Evolutionary conservation across 805 yeast species (phyloP).

Genomic region (Pichia insulana): DNA sequence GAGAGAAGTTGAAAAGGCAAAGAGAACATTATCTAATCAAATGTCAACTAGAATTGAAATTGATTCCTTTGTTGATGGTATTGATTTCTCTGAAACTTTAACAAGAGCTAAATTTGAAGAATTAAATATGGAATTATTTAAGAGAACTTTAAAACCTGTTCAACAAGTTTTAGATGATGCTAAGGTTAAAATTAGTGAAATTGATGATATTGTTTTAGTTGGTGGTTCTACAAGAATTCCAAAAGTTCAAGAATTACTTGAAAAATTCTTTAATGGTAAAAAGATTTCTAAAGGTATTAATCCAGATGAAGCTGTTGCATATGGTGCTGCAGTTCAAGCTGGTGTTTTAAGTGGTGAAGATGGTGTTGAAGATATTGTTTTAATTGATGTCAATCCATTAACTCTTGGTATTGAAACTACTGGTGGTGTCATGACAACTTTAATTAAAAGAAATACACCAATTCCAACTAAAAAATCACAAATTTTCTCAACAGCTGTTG

Average conservation of each 20-base stretch:
- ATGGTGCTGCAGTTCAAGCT: slow-evolving; percentile 99
- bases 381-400: slow-evolving; percentile 88
- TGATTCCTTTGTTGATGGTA: slow-evolving; percentile 89
- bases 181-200: slow-evolving; percentile 75
- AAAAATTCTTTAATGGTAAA: slow-evolving; percentile 86
- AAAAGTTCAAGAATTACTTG: slow-evolving; percentile 89
- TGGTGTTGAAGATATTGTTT: slow-evolving; percentile 82
- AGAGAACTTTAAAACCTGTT: slow-evolving; percentile 91
- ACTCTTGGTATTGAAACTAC: slow-evolving; percentile 95
- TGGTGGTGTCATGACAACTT: slow-evolving; percentile 95
- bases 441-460: slow-evolving; percentile 90
- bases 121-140: slow-evolving; percentile 84
- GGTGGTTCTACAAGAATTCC: slow-evolving; percentile 99
- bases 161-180: slow-evolving; percentile 93
- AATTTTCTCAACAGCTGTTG: slow-evolving; percentile 92
- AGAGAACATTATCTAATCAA: slow-evolving; percentile 91
- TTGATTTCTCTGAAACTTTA: slow-evolving; percentile 89
- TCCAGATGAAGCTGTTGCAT: slow-evolving; percentile 99
- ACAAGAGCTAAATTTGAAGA: slow-evolving; percentile 98
- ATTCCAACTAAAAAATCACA: slow-evolving; percentile 94
- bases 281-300: slow-evolving; percentile 95
- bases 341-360: slow-evolving; percentile 96
- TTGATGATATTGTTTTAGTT: slow-evolving; percentile 91
- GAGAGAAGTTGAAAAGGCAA: slow-evolving; percentile 97
- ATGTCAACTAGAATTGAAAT: slow-evolving; percentile 94